Evolutionary conservation across 73 alveolate species (phyloP), one percentile per base, ranked within the genome.

Genomic region (Uronychia binucleata): DNA sequence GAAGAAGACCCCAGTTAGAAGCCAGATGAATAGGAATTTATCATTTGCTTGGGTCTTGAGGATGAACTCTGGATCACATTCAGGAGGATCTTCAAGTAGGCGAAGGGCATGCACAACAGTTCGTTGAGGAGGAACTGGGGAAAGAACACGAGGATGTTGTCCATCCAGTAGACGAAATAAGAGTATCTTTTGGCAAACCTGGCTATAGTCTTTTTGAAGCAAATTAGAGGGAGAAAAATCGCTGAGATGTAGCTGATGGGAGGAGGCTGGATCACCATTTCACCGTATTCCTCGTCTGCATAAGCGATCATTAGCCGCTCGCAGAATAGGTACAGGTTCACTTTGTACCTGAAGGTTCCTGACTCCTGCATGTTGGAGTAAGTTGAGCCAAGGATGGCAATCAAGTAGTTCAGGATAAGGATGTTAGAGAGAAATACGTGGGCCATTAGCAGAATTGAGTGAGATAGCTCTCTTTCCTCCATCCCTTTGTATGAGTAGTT

Each of bases 81-180:
- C 58, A 57, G 33, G 58, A 60, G 30, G 28, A 75, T 57, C 77
- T 88, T 88, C 1, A 83, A 5, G 82, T 46, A 88, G 27, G 79
- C 79, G 1, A 82, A 26, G 8, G 90, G 90, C 1, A 77, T 85
- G 0, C 80, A 25, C 31, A 59, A 46, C n/a, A 74, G 31, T 85
- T 82, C 90, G 28, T 67, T 26, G 28, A 31, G 0, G 33, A 83
- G 29, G 30, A 88, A 80, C 33, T 32, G 27, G 0, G 59, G 11
- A 0, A 88, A 28, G 59, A 75, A 88, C 31, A 86, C 60, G 0
- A 28, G 0, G 0, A 88, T 31, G 33, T 88, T 88, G 33, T 88
- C 94, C 14, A 88, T 27, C 94, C 94, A 88, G 84, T 30, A 88
- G 84, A 88, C 77, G 25, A 88, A 28, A 28, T 76, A 74, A 0